Evolutionary conservation across 2,329 filamentous ascomycete genomes (phyloP).

Genomic region (Clonostachys solani): DNA sequence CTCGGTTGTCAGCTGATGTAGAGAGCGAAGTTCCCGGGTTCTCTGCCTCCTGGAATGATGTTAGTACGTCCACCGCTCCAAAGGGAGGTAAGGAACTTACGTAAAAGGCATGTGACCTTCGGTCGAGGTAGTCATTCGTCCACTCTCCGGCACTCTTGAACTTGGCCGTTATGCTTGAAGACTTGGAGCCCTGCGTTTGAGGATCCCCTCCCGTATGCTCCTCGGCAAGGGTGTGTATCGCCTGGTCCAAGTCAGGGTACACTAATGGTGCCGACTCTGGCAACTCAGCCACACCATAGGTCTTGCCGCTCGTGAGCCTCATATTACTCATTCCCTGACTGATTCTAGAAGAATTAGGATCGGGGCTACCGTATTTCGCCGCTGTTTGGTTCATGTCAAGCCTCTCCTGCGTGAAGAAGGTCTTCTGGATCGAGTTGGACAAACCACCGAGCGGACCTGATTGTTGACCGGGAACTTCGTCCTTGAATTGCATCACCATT

Average conservation of each 20-base stretch:
- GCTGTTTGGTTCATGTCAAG: background rate
- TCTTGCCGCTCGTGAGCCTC: slow-evolving; percentile 25
- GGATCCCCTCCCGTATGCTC: too few species aligned
- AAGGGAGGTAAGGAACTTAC: slow-evolving; percentile 14
- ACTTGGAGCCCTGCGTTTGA: too few species aligned
- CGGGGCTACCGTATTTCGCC: background rate
- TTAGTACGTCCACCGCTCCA: too few species aligned
- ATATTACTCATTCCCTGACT: slow-evolving; percentile 15
- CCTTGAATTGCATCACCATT: slow-evolving; percentile 20
- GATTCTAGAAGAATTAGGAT: slow-evolving; percentile 7
- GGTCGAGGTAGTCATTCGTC: slow-evolving; percentile 43
- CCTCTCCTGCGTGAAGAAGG: background rate
- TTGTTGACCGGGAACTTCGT: slow-evolving; percentile 8
- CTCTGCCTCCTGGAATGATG: slow-evolving; percentile 16
- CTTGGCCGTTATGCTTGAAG: slow-evolving; percentile 4
- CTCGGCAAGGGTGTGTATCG: too few species aligned
- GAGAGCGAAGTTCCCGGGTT: slow-evolving; percentile 33
- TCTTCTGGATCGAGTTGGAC: slow-evolving; percentile 18
- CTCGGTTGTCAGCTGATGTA: slow-evolving; percentile 15
- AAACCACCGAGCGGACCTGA: slow-evolving; percentile 8
- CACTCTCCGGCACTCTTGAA: slow-evolving; percentile 23
- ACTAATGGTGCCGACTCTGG: slow-evolving; percentile 31
- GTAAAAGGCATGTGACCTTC: slow-evolving; percentile 38
- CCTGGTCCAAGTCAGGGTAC: slow-evolving; percentile 22
- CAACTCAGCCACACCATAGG: slow-evolving; percentile 26